Evolutionary conservation across 208 protist genomes (phyloP).

Genomic region (Phytomonas sp.): DNA sequence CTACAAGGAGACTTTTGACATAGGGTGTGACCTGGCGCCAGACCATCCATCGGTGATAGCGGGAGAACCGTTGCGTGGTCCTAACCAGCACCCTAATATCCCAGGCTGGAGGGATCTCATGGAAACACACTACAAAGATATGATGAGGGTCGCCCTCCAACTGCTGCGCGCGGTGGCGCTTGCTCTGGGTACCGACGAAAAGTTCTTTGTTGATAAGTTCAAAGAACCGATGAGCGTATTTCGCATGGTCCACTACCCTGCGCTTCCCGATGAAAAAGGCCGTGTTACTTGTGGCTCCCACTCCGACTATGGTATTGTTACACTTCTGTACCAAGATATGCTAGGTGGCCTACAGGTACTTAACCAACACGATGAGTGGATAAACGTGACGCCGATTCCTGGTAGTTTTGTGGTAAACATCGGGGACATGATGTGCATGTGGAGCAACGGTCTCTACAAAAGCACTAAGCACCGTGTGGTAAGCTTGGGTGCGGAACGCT

Average conservation of each 20-base stretch:
- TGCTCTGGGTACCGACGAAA: conserved; percentile 35
- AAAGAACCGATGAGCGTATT: conserved; percentile 60
- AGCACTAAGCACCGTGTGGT: conserved; percentile 65
- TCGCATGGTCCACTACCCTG: conserved; percentile 73
- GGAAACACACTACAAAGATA: conserved; percentile 52
- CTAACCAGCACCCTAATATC: conserved; percentile 48
- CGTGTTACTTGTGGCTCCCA: conserved; percentile 53
- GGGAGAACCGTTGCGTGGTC: conserved; percentile 51
- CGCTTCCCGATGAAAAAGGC: conserved; percentile 32
- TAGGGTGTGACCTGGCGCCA: conserved; percentile 35
- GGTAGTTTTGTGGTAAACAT: conserved; percentile 79
- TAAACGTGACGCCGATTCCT: conserved; percentile 40
- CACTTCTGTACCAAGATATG: conserved; percentile 67
- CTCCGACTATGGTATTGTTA: conserved; percentile 80
- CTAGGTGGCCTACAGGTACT: conserved; percentile 52
- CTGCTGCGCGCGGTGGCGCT: conserved; percentile 55
- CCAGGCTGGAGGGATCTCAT: conserved; percentile 45
- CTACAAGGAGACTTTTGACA: conserved; percentile 72
- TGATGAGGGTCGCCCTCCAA: conserved; percentile 35
- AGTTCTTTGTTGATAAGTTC: conserved; percentile 58
- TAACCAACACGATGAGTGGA: conserved; percentile 50
- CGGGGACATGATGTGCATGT: conserved; percentile 83
- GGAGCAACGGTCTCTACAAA: conserved; percentile 71
- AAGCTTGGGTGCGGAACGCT: conserved; percentile 56
- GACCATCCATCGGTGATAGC: conserved; percentile 54